Evolutionary conservation across 176 grass and related monocot genomes (phyloP).

Genomic region (Paspalum notatum): DNA sequence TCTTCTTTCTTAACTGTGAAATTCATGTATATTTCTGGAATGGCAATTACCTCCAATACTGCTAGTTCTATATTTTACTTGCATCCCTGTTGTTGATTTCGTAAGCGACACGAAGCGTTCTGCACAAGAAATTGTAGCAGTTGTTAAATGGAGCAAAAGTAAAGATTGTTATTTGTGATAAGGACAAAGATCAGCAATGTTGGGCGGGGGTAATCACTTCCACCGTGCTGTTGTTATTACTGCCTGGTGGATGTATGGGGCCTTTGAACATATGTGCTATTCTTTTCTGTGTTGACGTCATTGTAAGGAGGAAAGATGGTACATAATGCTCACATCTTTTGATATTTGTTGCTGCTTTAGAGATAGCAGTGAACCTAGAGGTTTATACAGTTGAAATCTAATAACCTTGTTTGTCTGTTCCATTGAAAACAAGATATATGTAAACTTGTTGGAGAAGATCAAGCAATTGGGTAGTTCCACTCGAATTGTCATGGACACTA

Average conservation of each 20-base stretch:
- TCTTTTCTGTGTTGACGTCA: constrained; percentile 12
- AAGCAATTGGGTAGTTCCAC: constrained; percentile 19
- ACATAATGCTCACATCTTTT: background rate
- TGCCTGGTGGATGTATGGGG: constrained; percentile 42
- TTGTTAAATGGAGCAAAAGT: constrained; percentile 37
- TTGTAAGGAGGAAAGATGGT: constrained; percentile 5
- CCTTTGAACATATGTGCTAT: constrained; percentile 38
- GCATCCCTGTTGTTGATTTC: constrained; percentile 29
- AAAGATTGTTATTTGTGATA: constrained; percentile 30
- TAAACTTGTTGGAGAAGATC: constrained; percentile 7
- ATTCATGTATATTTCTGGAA: constrained; percentile 34
- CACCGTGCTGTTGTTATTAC: constrained; percentile 53
- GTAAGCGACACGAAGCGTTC: constrained; percentile 36
- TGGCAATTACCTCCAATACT: constrained; percentile 17
- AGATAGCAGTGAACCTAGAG: background rate
- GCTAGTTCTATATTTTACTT: constrained; percentile 30
- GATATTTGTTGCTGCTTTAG: constrained; percentile 28
- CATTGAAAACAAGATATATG: constrained; percentile 28
- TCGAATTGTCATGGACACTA: constrained; percentile 14
- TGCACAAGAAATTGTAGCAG: constrained; percentile 47
- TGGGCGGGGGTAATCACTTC: constrained; percentile 38
- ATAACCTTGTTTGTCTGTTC: background rate
- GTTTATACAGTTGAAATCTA: constrained; percentile 17
- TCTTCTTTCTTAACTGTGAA: constrained; percentile 28
- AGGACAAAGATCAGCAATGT: constrained; percentile 36